Evolutionary conservation across 306 rosid genomes (phyloP).

Genomic region (Vigna nakashimae): DNA sequence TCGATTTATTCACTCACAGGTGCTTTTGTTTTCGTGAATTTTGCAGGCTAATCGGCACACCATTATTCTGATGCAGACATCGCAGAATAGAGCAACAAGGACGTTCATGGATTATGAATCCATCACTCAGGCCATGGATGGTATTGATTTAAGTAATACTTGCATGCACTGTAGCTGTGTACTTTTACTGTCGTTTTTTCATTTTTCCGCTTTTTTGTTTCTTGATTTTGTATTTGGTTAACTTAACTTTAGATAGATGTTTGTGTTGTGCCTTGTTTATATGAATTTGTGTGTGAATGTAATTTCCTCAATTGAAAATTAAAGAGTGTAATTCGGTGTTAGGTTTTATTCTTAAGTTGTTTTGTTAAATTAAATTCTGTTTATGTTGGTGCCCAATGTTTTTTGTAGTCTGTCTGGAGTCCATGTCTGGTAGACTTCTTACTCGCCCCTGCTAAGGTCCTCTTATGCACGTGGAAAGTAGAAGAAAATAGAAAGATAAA

Average conservation of each 20-base stretch:
- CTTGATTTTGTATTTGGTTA: not conserved
- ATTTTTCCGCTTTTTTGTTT: not conserved
- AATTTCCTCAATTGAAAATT: not conserved
- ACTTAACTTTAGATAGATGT: not conserved
- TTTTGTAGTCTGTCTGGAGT: not conserved
- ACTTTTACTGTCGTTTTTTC: too few relatives aligned
- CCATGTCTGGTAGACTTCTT: not conserved
- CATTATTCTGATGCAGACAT: constrained; percentile 90
- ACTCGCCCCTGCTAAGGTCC: not conserved
- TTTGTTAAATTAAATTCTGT: not conserved
- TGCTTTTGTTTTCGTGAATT: constrained; percentile 2
- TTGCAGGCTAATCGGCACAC: constrained; percentile 93
- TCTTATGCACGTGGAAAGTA: not conserved
- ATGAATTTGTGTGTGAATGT: not conserved
- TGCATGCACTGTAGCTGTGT: not conserved
- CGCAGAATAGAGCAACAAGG: constrained; percentile 83
- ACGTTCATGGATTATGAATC: constrained; percentile 95
- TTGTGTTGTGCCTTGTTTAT: not conserved
- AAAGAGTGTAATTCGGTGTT: not conserved
- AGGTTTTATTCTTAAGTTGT: not conserved
- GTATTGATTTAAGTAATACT: constrained; percentile 42
- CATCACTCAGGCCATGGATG: constrained; percentile 92
- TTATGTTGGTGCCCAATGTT: not conserved
- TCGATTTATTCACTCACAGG: constrained; percentile 8
- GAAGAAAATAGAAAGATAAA: too few relatives aligned